Base-by-base conservation (phyloP, 192 early-diverging fungal species). In the Glomus cerebriforme region DNA sequence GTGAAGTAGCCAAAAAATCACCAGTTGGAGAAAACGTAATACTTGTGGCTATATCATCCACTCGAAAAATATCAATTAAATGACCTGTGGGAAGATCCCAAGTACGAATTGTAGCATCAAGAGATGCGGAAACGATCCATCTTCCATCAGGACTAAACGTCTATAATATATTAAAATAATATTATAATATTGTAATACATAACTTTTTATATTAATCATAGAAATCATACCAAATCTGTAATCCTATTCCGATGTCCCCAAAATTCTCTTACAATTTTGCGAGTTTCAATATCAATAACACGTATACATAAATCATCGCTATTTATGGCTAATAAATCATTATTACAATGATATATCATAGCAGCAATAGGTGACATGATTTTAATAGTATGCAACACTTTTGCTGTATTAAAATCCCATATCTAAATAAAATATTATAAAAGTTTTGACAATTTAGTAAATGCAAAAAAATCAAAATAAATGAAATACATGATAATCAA, bases 41-140 rank as follows among this genome's bases (percentile, higher is more conserved):
- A 77, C 93, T 95, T 15, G 96, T 96, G 2, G 91, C 90, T 39
- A 97, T 88, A 72, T 91, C 87, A 54, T 90, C 87, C 5, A 94
- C 91, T 35, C 86, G 85, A 85, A 97, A 95, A 60, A 91, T 83
- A 84, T 97, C 97, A 43, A 99, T 89, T 88, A 95, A 85, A 68
- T 94, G 87, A 8, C 96, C 96, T 1, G 95, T 93, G 9, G 97
- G 96, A 69, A 99, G 82, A 85, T 99, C 98, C 97, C 97, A 99
- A 1, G 96, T 96, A 71, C 96, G 90, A 59, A 99, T 87, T 7
- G 93, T 96, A 58, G 90, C 85, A 88, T 99, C 98, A 68, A 95
- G 84, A 19, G 92, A 92, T 10, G 88, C 74, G 3, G 94, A 93
- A 32, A 98, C 89, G 8, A 99, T 84, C 95, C 95, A 95, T 66